Evolutionary conservation across 768 basidiomycete species (phyloP).

Genomic region (Agaricus subrufescens): DNA sequence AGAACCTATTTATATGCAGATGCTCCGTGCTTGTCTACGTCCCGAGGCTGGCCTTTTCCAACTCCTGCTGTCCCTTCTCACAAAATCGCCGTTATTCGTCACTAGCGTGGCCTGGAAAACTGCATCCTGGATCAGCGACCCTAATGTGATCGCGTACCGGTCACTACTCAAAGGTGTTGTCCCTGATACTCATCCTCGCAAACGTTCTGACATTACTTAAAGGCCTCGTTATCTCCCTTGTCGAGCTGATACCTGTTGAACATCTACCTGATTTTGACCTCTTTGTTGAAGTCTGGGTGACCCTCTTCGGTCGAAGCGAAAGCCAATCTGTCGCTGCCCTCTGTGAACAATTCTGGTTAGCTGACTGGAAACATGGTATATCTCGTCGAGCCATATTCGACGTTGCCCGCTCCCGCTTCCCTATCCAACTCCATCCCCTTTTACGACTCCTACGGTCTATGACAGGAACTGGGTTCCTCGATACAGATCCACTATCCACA

Average conservation of each 20-base stretch:
- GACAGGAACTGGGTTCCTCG: constrained; percentile 72
- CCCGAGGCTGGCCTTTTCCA: constrained; percentile 58
- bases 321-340: constrained; percentile 61
- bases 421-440: constrained; percentile 68
- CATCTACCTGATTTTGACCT: constrained; percentile 70
- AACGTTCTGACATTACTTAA: constrained; percentile 3
- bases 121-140: constrained; percentile 65
- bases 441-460: constrained; percentile 71
- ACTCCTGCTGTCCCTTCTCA: constrained; percentile 53
- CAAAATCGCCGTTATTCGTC: constrained; percentile 71
- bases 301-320: constrained; percentile 74
- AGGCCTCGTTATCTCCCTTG: constrained; percentile 75
- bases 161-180: constrained; percentile 78
- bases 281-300: constrained; percentile 73
- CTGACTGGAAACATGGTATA: constrained; percentile 63
- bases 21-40: constrained; percentile 53
- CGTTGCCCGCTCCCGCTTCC: constrained; percentile 78
- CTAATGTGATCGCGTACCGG: constrained; percentile 75
- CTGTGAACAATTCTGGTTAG: constrained; percentile 79
- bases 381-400: constrained; percentile 80
- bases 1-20: constrained; percentile 50
- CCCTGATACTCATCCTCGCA: neutral
- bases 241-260: constrained; percentile 73
- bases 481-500: constrained; percentile 63
- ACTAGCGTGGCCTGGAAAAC: constrained; percentile 65